Evolutionary conservation across 2,329 filamentous ascomycete species (phyloP).

Genomic region (Aspergillus luchuensis): DNA sequence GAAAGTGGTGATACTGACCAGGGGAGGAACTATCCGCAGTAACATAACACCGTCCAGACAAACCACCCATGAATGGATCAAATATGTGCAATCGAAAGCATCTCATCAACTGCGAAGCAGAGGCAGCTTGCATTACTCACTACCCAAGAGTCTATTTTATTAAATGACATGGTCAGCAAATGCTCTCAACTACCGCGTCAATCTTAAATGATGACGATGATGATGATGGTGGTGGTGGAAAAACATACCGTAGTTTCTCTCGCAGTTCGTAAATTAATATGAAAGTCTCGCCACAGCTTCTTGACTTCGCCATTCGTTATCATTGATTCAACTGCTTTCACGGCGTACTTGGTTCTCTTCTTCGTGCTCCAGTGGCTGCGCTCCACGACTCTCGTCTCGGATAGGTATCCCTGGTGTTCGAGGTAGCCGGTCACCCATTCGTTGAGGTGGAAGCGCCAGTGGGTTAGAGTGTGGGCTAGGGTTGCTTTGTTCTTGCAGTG

Average conservation of each 20-base stretch:
- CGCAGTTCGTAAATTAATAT: slow-evolving; percentile 61
- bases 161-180: not conserved
- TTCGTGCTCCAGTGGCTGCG: slow-evolving; percentile 63
- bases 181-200: not conserved
- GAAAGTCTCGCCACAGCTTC: slow-evolving; percentile 67
- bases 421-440: slow-evolving; percentile 69
- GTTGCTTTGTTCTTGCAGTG: slow-evolving; percentile 66
- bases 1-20: not conserved
- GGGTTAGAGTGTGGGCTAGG: slow-evolving; percentile 69
- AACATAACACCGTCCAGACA: not conserved
- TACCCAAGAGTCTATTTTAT: not conserved
- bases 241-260: slow-evolving; percentile 51
- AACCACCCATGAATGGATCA: not conserved
- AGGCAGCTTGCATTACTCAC: not conserved
- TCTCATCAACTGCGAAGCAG: no score
- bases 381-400: slow-evolving; percentile 59
- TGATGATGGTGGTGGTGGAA: no score
- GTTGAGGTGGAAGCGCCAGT: slow-evolving; percentile 77
- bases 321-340: slow-evolving; percentile 68
- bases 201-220: no score
- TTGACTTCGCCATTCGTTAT: slow-evolving; percentile 59
- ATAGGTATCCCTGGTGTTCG: slow-evolving; percentile 58
- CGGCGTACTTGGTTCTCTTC: slow-evolving; percentile 62
- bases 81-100: not conserved
- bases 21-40: no score